Evolutionary conservation across 1,284 basidiomycete species (phyloP).

Genomic region (Boletus hoseneyae): DNA sequence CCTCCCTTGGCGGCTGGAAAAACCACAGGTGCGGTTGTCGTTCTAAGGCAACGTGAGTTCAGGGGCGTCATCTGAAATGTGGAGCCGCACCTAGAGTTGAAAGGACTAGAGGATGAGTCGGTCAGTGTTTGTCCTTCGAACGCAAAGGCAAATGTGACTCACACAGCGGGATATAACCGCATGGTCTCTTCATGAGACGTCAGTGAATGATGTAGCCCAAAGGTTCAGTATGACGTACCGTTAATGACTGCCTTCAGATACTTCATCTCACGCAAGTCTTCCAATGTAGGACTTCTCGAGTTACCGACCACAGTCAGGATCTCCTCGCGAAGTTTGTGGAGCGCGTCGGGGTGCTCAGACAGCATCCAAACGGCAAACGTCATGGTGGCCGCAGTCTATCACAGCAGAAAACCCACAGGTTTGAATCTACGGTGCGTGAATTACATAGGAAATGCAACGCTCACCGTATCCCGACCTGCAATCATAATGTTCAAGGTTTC

Average conservation of each 20-base stretch:
- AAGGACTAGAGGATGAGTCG: constrained; percentile 29
- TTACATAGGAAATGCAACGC: constrained; percentile 4
- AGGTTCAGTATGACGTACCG: constrained; percentile 34
- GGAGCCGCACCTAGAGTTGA: constrained; percentile 28
- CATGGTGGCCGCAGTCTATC: constrained; percentile 49
- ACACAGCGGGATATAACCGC: constrained; percentile 63
- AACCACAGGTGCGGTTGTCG: constrained; percentile 42
- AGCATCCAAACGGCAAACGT: constrained; percentile 56
- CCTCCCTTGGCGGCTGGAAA: constrained; percentile 37
- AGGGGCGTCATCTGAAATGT: not conserved
- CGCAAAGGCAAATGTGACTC: constrained; percentile 19
- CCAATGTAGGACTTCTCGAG: constrained; percentile 43
- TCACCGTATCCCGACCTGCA: constrained; percentile 50
- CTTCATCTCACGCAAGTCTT: constrained; percentile 56
- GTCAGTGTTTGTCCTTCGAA: constrained; percentile 4
- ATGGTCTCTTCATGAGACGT: constrained; percentile 46
- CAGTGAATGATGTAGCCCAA: not conserved
- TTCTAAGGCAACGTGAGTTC: constrained; percentile 30
- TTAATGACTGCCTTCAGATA: constrained; percentile 60
- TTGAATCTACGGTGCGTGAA: not conserved
- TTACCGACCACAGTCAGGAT: constrained; percentile 46
- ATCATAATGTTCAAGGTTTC: constrained; percentile 51
- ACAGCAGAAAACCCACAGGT: constrained; percentile 1
- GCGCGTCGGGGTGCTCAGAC: constrained; percentile 46
- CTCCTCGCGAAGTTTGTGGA: constrained; percentile 51